Evolutionary conservation across 495 filamentous ascomycete species (phyloP), one percentile per base, ranked within the genome.

Genomic region (Lindgomyces ingoldianus): DNA sequence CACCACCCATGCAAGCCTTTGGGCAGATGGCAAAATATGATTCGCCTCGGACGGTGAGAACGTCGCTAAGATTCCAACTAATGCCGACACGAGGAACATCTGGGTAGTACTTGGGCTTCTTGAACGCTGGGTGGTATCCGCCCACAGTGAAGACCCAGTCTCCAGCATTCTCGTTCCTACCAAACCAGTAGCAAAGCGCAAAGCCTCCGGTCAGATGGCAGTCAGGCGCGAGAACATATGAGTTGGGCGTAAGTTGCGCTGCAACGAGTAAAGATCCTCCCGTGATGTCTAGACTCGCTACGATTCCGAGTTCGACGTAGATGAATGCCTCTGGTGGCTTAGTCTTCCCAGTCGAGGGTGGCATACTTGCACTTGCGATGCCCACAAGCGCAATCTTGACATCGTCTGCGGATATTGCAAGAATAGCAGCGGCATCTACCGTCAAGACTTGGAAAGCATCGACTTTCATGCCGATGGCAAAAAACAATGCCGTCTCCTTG

Each of bases 71-170:
- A 19, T 61, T 29, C 8, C 8, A 61, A 11, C 6, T 10, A 10
- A 61, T 26, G 10, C 45, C 47, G 14, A 61, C 22, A 11, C 58
- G 58, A 4, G 3, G 47, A 3, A 42, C 24, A 21, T 9, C 48
- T 16, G 48, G 46, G 24, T 30, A 44, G 27, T 50, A 39, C 33
- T 39, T 39, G 14, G 6, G 33, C 14, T 39, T 39, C 33, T 39
- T 39, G 33, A 61, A 61, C n/a, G 10, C 26, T 11, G 10, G 48
- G 45, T 61, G 58, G 56, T 55, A 61, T 14, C 58, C 58, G 19
- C 58, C 58, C 3, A 61, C 30, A 4, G 24, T 55, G 47, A 61
- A 54, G 4, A 61, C 58, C 39, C 39, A 61, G 22, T 61, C 58
- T 11, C 58, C 58, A 10, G 27, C 58, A 55, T 59, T 21, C n/a